Base-by-base conservation (phyloP, 148 eudicot genomes). In the Nepenthes gracilis region DNA sequence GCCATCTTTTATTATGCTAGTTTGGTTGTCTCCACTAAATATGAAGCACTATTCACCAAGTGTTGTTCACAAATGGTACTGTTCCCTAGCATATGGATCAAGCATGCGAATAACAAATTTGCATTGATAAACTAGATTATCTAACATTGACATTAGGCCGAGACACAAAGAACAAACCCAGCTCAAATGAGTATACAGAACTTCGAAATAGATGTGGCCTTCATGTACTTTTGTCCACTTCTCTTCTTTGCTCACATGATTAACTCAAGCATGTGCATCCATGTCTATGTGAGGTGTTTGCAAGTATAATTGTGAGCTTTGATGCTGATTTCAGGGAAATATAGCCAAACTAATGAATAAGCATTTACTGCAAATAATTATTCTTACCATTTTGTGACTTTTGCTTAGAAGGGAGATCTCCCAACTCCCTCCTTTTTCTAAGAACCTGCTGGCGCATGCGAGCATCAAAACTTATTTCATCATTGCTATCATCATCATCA, bases 381-480 rank as follows among this genome's bases (percentile, higher is more conserved):
- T 9, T 12, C 48, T 13, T 77, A 91, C 96, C 95, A 23, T 47
- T 76, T 11, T 47, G 80, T 52, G 68, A 50, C 65, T 78, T 85
- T 66, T 82, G 64, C 73, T 80, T 83, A 35, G 81, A 43, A 52
- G 88, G 81, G 63, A 64, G 54, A 77, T 82, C 91, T 59, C 91
- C 98, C 48, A 84, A 74, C 66, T 86, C 95, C 67, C 59, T 75
- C 61, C 90, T 75, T 71, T 69, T 93, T 64, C 50, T 84, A 50
- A 88, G 80, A 71, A 88, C 83, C 76, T 86, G 86, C 57, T 74
- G 84, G 35, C 98, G 98, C 96, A 93, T 93, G 57, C 88, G 77
- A 35, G 79, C 84, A 70, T 93, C 95, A 76, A 93, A 93, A 69
- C 72, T 81, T 50, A 66, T 79, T 60, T 88, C 98, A 70, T 85